Evolutionary conservation across 176 grass and related monocot genomes (phyloP).

Genomic region (Bonia amplexicaulis): DNA sequence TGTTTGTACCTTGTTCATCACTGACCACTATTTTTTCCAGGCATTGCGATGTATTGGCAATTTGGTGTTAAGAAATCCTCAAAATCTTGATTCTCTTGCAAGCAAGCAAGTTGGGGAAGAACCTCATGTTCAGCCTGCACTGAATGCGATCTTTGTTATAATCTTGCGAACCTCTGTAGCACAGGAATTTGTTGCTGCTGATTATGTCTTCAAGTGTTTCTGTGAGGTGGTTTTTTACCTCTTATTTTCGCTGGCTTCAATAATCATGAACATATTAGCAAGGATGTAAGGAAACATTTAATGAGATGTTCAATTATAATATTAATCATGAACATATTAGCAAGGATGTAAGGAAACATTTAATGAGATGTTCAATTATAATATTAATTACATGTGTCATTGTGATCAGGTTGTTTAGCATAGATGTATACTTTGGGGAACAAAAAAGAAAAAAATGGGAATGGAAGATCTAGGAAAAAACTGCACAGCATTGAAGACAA

Average conservation of each 20-base stretch:
- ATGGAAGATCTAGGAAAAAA: background rate
- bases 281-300: background rate
- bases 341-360: background rate
- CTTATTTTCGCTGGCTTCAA: conserved; percentile 13
- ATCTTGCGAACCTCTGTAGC: conserved; percentile 63
- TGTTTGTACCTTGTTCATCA: conserved; percentile 13
- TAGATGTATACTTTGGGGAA: background rate
- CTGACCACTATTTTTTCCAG: conserved; percentile 43
- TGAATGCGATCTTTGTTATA: conserved; percentile 87
- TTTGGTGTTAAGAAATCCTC: conserved; percentile 85
- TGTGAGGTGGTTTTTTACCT: conserved; percentile 64
- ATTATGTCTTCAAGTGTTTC: conserved; percentile 93
- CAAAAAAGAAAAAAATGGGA: background rate
- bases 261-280: background rate
- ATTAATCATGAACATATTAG: background rate
- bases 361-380: background rate
- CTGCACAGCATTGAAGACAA: background rate
- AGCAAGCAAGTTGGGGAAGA: conserved; percentile 94
- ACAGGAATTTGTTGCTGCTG: conserved; percentile 91
- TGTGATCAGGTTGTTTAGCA: background rate
- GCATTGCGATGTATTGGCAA: conserved; percentile 84
- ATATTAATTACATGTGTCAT: background rate
- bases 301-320: background rate
- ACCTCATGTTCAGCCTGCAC: conserved; percentile 75
- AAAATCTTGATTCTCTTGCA: conserved; percentile 72